phyloP scores from a whole-genome alignment of 495 filamentous ascomycete species.

The Neurospora cerealis region DNA sequence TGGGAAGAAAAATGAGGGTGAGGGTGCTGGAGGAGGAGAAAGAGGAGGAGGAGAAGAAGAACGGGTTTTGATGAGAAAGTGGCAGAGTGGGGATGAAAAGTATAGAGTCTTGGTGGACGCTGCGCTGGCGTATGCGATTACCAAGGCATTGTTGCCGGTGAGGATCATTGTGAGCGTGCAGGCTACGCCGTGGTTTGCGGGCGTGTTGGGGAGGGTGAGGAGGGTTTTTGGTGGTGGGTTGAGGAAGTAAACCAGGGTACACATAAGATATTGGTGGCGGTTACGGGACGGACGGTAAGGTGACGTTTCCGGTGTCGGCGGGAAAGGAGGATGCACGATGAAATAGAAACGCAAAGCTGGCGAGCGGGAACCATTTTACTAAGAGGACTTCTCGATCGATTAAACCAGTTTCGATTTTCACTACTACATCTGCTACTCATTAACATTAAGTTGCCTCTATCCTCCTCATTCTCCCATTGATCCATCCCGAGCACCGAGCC shows the following conservation, averaged over 20 bases:
- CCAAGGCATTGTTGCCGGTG: conserved; percentile 71
- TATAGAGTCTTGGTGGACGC: conserved; percentile 55
- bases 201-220: conserved; percentile 29
- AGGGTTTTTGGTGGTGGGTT: background rate
- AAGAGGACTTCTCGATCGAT: background rate
- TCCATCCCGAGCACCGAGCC: background rate
- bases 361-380: background rate
- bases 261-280: background rate
- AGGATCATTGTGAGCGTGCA: conserved; percentile 69
- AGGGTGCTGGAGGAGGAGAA: background rate
- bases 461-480: background rate
- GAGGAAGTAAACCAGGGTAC: background rate
- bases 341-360: background rate
- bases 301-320: background rate
- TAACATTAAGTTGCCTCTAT: background rate
- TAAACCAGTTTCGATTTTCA: background rate
- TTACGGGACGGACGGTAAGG: background rate
- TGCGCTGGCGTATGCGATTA: conserved; percentile 80
- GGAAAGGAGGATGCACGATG: background rate
- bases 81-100: conserved; percentile 22
- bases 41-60: background rate
- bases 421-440: background rate
- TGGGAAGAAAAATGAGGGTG: conserved; percentile 7
- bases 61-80: conserved; percentile 14
- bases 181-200: conserved; percentile 92